Percentiles rank a stretch among this genome's conserved stretches.
phyloP scores from a whole-genome alignment of 2,329 filamentous ascomycete species.

The Paraphoma sp. region DNA sequence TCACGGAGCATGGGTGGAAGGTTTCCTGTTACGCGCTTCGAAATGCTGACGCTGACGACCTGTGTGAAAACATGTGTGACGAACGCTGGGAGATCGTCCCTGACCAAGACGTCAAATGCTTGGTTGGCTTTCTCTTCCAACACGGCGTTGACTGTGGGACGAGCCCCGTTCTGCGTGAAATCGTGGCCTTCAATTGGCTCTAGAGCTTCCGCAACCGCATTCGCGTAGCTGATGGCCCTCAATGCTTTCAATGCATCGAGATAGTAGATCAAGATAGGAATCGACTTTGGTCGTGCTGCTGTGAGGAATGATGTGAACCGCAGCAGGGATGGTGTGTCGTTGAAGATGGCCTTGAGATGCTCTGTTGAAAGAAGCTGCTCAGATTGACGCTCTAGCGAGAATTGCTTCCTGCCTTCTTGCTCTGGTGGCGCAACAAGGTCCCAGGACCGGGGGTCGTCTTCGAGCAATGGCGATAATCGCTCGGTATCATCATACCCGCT shows the following conservation, averaged over 20 bases:
- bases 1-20: slow-evolving; percentile 69
- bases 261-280: slow-evolving; percentile 73
- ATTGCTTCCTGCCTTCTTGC: slow-evolving; percentile 37
- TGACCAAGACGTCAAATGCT: slow-evolving; percentile 69
- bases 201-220: slow-evolving; percentile 69
- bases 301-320: slow-evolving; percentile 73
- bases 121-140: slow-evolving; percentile 69
- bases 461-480: slow-evolving; percentile 55
- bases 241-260: slow-evolving; percentile 74
- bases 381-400: slow-evolving; percentile 69
- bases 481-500: slow-evolving; percentile 50
- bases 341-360: slow-evolving; percentile 71
- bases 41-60: slow-evolving; percentile 73
- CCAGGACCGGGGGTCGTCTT: slow-evolving; percentile 62
- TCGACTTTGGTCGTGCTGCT: slow-evolving; percentile 64
- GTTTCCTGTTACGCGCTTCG: slow-evolving; percentile 71
- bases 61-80: slow-evolving; percentile 73
- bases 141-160: slow-evolving; percentile 62
- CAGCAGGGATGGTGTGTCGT: slow-evolving; percentile 66
- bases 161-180: slow-evolving; percentile 61
- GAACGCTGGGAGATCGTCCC: slow-evolving; percentile 74
- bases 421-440: slow-evolving; percentile 56
- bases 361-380: slow-evolving; percentile 70
- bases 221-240: slow-evolving; percentile 73
- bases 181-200: slow-evolving; percentile 62